Base-by-base conservation (phyloP, 495 filamentous ascomycete species). In the Filosporella fistucella region DNA sequence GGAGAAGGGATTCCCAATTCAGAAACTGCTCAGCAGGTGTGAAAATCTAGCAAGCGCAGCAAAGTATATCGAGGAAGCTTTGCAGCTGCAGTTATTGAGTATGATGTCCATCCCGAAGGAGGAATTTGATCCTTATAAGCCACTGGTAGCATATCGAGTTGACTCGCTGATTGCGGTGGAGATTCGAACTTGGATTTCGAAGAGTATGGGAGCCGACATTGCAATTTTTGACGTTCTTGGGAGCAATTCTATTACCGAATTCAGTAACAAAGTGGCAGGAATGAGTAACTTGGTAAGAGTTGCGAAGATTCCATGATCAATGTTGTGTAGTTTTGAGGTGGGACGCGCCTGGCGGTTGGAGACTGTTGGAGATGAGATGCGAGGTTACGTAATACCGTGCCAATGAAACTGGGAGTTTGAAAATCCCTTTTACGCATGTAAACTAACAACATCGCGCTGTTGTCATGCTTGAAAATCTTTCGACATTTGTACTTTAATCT, bases 111-210 rank as follows among this genome's bases (percentile, higher is more conserved):
- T 35, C n/a, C 4, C 32, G 5, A 35, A 35, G 12, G 32, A 35
- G 18, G 32, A 35, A 14, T 14, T 35, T 17, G 12, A 35, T 17
- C 12, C 12, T 17, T 5, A 13, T 35, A 13, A 35, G 12, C 4
- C 32, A 35, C n/a, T n/a, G 18, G 12, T 17, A 35, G 4, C 32
- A 5, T 35, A n/a, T 35, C 60, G 63, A 16, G 36, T 69, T 42
- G 66, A 71, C 33, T 61, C 52, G 30, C 63, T 69, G 57, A 40
- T 71, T 37, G 64, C 57, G 2, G 49, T 53, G 13, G 68, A 71
- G 40, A 58, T 68, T 29, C 50, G 61, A 24, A 54, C 46, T 8
- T 68, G 57, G 52, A 44, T 69, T 21, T 22, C 30, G 1, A 24
- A 29, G 18, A 17, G 18, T 5, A 5, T 35, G 4, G 18, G 18